These are phyloP conservation scores for Lodderomyces oxycetoniae DNA, from an alignment of 1,139 yeast genomes.

Conservation along the genomic window DNA sequence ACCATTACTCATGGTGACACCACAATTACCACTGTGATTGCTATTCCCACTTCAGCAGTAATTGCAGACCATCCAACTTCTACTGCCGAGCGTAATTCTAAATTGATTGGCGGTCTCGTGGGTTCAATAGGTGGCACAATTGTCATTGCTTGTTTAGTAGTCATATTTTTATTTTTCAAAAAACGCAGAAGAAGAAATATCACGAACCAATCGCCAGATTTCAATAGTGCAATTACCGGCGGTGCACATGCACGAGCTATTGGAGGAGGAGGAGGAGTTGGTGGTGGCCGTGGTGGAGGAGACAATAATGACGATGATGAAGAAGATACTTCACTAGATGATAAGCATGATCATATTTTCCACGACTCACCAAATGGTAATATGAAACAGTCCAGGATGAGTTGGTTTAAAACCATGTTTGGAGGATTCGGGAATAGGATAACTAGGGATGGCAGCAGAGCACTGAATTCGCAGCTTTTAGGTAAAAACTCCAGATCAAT, in stretches of 20 bases:
- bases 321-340: slow-evolving; percentile 14
- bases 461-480: not conserved
- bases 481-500: slow-evolving; percentile 8
- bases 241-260: slow-evolving; percentile 2
- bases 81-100: slow-evolving; percentile 27
- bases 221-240: slow-evolving; percentile 23
- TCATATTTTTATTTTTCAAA: slow-evolving; percentile 34
- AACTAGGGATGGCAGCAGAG: no score
- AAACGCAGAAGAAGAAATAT: slow-evolving; percentile 25
- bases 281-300: slow-evolving; percentile 3
- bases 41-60: slow-evolving; percentile 34
- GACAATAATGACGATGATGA: slow-evolving; percentile 11
- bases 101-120: slow-evolving; percentile 44
- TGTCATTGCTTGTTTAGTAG: slow-evolving; percentile 36
- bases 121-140: slow-evolving; percentile 48
- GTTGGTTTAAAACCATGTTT: slow-evolving; percentile 12
- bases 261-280: no score
- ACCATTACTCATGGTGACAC: slow-evolving; percentile 25
- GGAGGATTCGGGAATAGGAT: slow-evolving; percentile 2
- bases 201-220: slow-evolving; percentile 45
- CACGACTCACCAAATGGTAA: slow-evolving; percentile 11
- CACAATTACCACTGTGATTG: slow-evolving; percentile 39
- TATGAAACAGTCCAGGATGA: slow-evolving; percentile 10
- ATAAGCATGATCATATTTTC: slow-evolving; percentile 12
- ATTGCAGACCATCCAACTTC: slow-evolving; percentile 11